Percentiles rank a stretch among this genome's conserved stretches.
phyloP scores from a whole-genome alignment of 768 basidiomycete species.

The Leccinum variicolor region DNA sequence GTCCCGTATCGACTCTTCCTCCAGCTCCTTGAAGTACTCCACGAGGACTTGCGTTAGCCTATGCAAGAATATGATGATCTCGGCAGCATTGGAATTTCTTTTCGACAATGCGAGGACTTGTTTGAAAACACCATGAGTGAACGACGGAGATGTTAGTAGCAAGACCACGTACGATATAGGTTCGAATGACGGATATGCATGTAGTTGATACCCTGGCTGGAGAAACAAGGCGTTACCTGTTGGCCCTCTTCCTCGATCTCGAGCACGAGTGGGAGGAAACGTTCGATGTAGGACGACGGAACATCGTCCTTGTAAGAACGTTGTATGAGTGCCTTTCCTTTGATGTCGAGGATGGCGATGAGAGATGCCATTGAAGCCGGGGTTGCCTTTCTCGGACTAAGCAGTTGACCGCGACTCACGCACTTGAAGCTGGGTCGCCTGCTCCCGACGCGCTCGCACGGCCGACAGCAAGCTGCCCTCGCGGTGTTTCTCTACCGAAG shows the following conservation, averaged over 20 bases:
- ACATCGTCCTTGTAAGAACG: slow-evolving; percentile 97
- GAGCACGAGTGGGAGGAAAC: slow-evolving; percentile 88
- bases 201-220: slow-evolving; percentile 93
- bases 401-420: too few species aligned
- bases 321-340: slow-evolving; percentile 97
- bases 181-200: slow-evolving; percentile 99
- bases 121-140: neutral
- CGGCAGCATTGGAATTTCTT: slow-evolving; percentile 92
- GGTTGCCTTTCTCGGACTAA: slow-evolving; percentile 13
- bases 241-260: slow-evolving; percentile 98
- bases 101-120: slow-evolving; percentile 94
- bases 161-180: slow-evolving; percentile 68
- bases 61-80: slow-evolving; percentile 95
- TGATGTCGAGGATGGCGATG: slow-evolving; percentile 95
- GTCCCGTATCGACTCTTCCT: slow-evolving; percentile 98
- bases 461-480: too few species aligned
- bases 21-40: slow-evolving; percentile 99
- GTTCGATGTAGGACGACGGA: slow-evolving; percentile 81
- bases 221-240: slow-evolving; percentile 95
- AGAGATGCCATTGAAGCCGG: slow-evolving; percentile 48
- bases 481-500: too few species aligned
- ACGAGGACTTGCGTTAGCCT: slow-evolving; percentile 88
- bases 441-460: too few species aligned
- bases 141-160: neutral
- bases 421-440: too few species aligned